A percentile compares a stretch with the other conserved stretches of the same genome.
Conservation (phyloP, 2,329 filamentous ascomycete species). For the Sarocladium oryzae region DNA sequence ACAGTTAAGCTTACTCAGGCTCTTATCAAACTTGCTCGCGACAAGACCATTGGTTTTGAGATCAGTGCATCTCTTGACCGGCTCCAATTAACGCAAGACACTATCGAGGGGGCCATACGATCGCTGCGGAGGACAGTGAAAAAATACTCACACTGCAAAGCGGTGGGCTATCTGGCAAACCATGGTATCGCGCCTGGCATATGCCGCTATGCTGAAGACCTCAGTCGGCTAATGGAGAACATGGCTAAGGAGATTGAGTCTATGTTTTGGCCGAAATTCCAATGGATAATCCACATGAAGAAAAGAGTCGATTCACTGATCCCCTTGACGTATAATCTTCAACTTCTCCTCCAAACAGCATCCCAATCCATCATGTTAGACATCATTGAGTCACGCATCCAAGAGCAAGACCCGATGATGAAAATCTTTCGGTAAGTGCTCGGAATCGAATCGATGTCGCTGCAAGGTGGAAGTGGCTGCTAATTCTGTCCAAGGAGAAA, state of each 20-base stretch:
- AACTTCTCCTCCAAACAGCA: neutral
- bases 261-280: neutral
- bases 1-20: neutral
- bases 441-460: no score
- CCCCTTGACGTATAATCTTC: neutral
- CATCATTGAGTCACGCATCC: neutral
- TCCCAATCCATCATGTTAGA: neutral
- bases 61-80: neutral
- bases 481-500: no score
- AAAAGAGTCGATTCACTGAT: neutral
- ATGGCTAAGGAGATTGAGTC: neutral
- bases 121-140: neutral
- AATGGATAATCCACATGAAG: neutral
- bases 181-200: neutral
- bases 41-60: neutral
- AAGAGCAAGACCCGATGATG: neutral
- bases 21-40: neutral
- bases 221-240: neutral
- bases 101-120: neutral
- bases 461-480: no score
- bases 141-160: neutral
- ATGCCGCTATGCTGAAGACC: neutral
- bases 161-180: neutral
- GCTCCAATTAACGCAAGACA: neutral
- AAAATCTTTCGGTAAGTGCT: neutral